phyloP scores from a whole-genome alignment of 176 grass and related monocot genomes.

The Triticum timopheevii region DNA sequence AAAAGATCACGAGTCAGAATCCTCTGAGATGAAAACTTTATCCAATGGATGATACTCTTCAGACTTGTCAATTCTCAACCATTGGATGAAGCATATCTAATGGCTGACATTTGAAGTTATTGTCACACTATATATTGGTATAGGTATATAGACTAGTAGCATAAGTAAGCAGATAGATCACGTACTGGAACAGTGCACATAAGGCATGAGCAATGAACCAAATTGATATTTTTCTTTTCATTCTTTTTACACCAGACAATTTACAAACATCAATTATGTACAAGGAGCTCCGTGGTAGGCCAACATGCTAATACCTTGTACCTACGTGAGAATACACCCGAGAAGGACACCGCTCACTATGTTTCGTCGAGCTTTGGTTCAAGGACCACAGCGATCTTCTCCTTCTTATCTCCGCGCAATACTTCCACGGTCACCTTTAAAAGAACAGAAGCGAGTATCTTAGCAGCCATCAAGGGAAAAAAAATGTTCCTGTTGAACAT shows the following conservation, averaged over 20 bases:
- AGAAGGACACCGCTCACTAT: constrained; percentile 27
- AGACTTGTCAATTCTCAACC: too few relatives aligned
- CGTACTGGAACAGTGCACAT: neutral
- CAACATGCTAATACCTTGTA: neutral
- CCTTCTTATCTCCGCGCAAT: constrained; percentile 86
- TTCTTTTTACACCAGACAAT: neutral
- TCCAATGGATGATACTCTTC: too few relatives aligned
- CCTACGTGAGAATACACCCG: constrained; percentile 12
- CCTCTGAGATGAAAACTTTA: too few relatives aligned
- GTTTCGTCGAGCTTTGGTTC: constrained; percentile 90
- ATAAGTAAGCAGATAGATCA: neutral
- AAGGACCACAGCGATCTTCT: constrained; percentile 91
- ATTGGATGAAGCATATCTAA: too few relatives aligned
- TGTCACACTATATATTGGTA: too few relatives aligned
- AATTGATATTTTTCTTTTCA: neutral
- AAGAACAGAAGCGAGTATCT: neutral
- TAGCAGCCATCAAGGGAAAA: neutral
- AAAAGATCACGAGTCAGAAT: too few relatives aligned
- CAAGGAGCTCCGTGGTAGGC: constrained; percentile 25
- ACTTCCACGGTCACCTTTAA: constrained; percentile 86
- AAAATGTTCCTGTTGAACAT: neutral
- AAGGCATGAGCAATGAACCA: neutral
- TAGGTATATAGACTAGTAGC: too few relatives aligned
- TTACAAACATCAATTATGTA: constrained; percentile 47
- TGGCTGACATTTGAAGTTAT: too few relatives aligned